phyloP scores from a whole-genome alignment of 163 green algal genomes.

The Volvox carteri region DNA sequence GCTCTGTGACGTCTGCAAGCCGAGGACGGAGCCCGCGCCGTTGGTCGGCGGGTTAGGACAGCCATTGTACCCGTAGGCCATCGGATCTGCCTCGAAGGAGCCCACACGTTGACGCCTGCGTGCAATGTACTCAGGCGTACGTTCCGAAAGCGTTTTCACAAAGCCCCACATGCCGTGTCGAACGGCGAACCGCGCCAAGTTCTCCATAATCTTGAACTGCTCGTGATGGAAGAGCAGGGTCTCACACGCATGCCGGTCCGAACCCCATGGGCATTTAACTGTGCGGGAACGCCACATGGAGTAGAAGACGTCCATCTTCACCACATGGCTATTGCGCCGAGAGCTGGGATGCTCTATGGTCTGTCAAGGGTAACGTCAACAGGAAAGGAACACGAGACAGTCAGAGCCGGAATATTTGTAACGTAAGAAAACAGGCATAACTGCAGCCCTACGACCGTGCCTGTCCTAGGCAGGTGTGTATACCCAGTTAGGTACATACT shows the following conservation, averaged over 20 bases:
- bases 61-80: constrained; percentile 51
- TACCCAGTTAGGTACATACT: too few species aligned
- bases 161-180: constrained; percentile 92
- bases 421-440: too few species aligned
- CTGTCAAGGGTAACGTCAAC: not conserved
- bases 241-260: constrained; percentile 80
- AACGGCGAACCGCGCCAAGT: constrained; percentile 81
- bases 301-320: constrained; percentile 81
- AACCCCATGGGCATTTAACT: constrained; percentile 75
- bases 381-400: too few species aligned
- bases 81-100: constrained; percentile 9
- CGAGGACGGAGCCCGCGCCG: not conserved
- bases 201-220: constrained; percentile 92
- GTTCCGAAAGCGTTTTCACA: constrained; percentile 82
- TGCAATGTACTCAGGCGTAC: constrained; percentile 78
- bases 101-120: constrained; percentile 68
- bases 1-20: constrained; percentile 11
- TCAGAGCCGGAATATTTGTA: too few species aligned
- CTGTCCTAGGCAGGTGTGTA: too few species aligned
- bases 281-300: constrained; percentile 85
- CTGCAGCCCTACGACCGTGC: too few species aligned
- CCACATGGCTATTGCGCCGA: constrained; percentile 56
- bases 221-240: constrained; percentile 93
- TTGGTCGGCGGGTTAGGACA: not conserved
- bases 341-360: constrained; percentile 72